A percentile compares a stretch with the other conserved stretches of the same genome.
These are phyloP conservation scores for Kuraishia piskuri DNA, from an alignment of 805 yeast genomes.

Conservation along the genomic window DNA sequence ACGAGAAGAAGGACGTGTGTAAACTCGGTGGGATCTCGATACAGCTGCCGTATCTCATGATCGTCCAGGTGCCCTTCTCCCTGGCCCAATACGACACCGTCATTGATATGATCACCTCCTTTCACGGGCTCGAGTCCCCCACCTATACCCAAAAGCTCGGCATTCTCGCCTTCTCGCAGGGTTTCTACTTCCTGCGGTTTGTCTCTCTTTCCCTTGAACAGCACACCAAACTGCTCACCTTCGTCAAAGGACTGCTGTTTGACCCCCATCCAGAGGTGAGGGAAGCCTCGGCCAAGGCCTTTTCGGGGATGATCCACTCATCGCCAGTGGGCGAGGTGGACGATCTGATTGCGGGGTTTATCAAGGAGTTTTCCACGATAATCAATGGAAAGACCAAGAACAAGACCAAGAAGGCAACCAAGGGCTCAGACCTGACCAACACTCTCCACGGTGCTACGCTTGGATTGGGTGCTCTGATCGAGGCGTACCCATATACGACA, in stretches of 20 bases:
- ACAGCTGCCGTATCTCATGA: conserved; percentile 30
- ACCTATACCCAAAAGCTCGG: conserved; percentile 58
- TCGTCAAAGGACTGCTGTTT: conserved; percentile 44
- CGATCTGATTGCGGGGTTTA: conserved; percentile 30
- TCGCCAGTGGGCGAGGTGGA: conserved; percentile 39
- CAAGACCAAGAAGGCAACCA: conserved; percentile 11
- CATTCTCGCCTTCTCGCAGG: conserved; percentile 62
- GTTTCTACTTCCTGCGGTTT: conserved; percentile 61
- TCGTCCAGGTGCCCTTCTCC: conserved; percentile 41
- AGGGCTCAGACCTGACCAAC: conserved; percentile 12
- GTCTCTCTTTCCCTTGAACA: conserved; percentile 41
- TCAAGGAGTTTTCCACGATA: conserved; percentile 29
- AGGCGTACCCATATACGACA: conserved; percentile 82
- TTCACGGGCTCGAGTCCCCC: conserved; percentile 25
- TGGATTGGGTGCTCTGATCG: conserved; percentile 81
- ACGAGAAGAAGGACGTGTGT: conserved; percentile 71
- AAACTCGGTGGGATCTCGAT: conserved; percentile 58
- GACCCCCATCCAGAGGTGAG: conserved; percentile 69
- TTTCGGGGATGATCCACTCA: conserved; percentile 75
- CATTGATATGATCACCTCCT: conserved; percentile 32
- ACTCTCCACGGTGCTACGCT: conserved; percentile 74
- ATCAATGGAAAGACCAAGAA: conserved; percentile 23
- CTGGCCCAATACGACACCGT: conserved; percentile 31
- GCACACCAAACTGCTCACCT: conserved; percentile 37
- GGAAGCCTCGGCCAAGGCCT: conserved; percentile 58